phyloP scores from a whole-genome alignment of 768 basidiomycete genomes.

The Lepiota brunneoincarnata region DNA sequence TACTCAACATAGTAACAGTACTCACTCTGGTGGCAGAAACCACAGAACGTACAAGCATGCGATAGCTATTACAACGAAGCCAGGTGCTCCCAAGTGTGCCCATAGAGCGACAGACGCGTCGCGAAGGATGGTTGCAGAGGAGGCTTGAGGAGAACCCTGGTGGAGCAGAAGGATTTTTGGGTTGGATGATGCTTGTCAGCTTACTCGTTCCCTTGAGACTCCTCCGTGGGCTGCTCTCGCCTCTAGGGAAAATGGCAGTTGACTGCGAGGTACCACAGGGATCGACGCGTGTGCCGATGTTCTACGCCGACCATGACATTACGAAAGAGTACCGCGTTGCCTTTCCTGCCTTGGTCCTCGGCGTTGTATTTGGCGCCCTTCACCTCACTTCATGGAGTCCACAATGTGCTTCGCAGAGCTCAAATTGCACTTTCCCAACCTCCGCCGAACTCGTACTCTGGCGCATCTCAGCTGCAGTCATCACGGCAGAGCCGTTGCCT shows the following conservation, averaged over 20 bases:
- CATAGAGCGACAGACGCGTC: not conserved
- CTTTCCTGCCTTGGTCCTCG: not conserved
- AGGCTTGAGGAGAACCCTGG: not conserved
- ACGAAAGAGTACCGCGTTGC: not conserved
- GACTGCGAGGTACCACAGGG: not conserved
- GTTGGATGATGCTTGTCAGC: not conserved
- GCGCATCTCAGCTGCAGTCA: not conserved
- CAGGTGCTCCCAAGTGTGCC: not conserved
- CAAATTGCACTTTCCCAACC: not conserved
- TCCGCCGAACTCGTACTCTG: not conserved
- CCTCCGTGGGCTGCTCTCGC: not conserved
- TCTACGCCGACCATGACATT: not conserved
- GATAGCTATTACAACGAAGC: not conserved
- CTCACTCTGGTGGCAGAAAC: conserved; percentile 12
- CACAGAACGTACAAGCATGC: not conserved
- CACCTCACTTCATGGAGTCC: not conserved
- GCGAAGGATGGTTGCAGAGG: not conserved
- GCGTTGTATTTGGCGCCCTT: not conserved
- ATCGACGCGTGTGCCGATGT: not conserved
- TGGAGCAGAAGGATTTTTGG: not conserved
- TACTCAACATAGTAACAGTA: conserved; percentile 4
- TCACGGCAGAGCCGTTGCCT: not conserved
- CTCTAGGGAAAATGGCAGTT: not conserved
- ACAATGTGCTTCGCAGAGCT: no score
- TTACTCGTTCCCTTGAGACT: not conserved